phyloP scores from a whole-genome alignment of 495 filamentous ascomycete species.

The Penicillium paxilli region DNA sequence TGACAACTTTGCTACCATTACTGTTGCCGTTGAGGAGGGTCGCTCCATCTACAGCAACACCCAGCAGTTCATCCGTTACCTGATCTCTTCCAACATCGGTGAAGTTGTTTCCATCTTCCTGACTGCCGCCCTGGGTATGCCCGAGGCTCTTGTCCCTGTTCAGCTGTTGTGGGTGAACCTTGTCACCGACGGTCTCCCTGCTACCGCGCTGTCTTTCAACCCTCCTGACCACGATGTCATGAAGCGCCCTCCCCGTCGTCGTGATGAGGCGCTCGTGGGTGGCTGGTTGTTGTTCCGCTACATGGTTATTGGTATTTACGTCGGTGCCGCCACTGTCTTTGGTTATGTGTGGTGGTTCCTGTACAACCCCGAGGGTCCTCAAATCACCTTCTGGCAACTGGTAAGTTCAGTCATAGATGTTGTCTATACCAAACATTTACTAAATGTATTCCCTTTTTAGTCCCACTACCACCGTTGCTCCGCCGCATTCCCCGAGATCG shows the following conservation, averaged over 20 bases:
- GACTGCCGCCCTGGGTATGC: conserved; percentile 95
- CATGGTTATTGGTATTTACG: conserved; percentile 92
- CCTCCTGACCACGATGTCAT: conserved; percentile 97
- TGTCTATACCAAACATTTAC: conserved; percentile 7
- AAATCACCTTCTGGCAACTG: conserved; percentile 90
- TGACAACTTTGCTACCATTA: conserved; percentile 98
- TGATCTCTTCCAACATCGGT: conserved; percentile 99
- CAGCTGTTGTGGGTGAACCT: conserved; percentile 99
- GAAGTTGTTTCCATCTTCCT: conserved; percentile 99
- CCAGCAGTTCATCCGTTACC: conserved; percentile 98
- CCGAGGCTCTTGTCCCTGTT: conserved; percentile 95
- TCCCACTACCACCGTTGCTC: conserved; percentile 94
- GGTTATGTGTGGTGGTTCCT: conserved; percentile 99
- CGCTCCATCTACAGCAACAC: conserved; percentile 99
- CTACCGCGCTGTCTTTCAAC: conserved; percentile 96
- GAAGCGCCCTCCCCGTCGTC: conserved; percentile 83
- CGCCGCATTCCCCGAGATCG: conserved; percentile 82
- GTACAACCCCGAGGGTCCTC: conserved; percentile 88
- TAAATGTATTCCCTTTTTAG: conserved; percentile 33
- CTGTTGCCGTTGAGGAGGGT: conserved; percentile 93
- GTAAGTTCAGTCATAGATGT: conserved; percentile 36
- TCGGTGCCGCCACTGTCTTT: conserved; percentile 91
- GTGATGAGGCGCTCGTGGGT: conserved; percentile 87
- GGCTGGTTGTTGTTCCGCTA: conserved; percentile 99
- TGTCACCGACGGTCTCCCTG: conserved; percentile 95